Percentiles rank a stretch among this genome's conserved stretches.
These are phyloP conservation scores for Debaryomyces sp. DNA, from an alignment of 1,139 yeast species.

Conservation along the genomic window DNA sequence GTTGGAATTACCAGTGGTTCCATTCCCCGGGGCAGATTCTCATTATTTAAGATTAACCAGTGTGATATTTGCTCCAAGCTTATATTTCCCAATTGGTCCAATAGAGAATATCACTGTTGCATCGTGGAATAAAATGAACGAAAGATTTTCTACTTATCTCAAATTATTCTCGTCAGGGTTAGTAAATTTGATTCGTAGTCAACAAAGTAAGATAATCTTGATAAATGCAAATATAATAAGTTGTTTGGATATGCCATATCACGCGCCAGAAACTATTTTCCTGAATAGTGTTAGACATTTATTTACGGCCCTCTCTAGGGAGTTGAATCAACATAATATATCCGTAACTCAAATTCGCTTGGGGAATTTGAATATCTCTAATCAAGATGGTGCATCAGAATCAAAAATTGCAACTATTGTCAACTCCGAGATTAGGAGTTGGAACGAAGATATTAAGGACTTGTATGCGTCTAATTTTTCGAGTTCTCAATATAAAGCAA, in stretches of 20 bases:
- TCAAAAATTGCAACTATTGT: slow-evolving; percentile 33
- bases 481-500: slow-evolving; percentile 33
- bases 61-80: slow-evolving; percentile 63
- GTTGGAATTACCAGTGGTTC: slow-evolving; percentile 39
- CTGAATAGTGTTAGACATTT: slow-evolving; percentile 39
- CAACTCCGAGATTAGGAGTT: slow-evolving; percentile 42
- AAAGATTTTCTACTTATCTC: slow-evolving; percentile 49
- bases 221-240: slow-evolving; percentile 48
- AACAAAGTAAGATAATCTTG: slow-evolving; percentile 46
- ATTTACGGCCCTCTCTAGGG: slow-evolving; percentile 44
- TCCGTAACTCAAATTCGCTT: slow-evolving; percentile 48
- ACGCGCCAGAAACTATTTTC: slow-evolving; percentile 50
- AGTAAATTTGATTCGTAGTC: slow-evolving; percentile 54
- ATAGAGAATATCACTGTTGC: slow-evolving; percentile 56
- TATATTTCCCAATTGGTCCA: slow-evolving; percentile 71
- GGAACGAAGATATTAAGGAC: slow-evolving; percentile 42
- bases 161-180: slow-evolving; percentile 60
- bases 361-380: slow-evolving; percentile 49
- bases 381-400: slow-evolving; percentile 27
- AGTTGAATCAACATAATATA: slow-evolving; percentile 42
- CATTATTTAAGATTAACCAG: slow-evolving; percentile 58
- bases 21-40: slow-evolving; percentile 56
- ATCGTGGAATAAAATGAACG: slow-evolving; percentile 56
- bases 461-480: slow-evolving; percentile 41
- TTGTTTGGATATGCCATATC: slow-evolving; percentile 48